These are phyloP conservation scores for Alloteropsis semialata DNA, from an alignment of 176 grass and related monocot genomes.

Conservation along the genomic window DNA sequence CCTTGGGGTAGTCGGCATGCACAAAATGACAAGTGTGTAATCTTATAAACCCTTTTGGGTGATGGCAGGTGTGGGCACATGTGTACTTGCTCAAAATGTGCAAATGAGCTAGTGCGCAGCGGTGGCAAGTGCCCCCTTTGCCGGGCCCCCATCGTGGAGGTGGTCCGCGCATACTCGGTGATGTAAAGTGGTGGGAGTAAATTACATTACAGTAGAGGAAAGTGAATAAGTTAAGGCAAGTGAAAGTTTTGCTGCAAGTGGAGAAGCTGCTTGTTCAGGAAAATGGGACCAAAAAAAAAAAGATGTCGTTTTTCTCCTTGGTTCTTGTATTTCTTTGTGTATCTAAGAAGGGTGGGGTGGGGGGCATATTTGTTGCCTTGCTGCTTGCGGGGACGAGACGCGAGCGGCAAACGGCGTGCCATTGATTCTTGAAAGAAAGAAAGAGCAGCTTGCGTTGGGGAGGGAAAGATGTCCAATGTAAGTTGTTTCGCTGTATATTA, in stretches of 20 bases:
- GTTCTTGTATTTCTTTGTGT: constrained; percentile 30
- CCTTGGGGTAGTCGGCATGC: background rate
- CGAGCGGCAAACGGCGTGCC: constrained; percentile 30
- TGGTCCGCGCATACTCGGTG: constrained; percentile 86
- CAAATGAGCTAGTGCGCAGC: constrained; percentile 73
- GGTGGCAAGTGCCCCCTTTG: constrained; percentile 95
- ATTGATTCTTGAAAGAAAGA: constrained; percentile 53
- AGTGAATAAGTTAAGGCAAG: constrained; percentile 41
- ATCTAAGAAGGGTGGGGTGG: background rate
- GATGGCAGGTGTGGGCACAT: constrained; percentile 87
- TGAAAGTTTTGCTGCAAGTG: constrained; percentile 56
- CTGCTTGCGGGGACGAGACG: background rate
- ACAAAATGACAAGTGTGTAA: background rate
- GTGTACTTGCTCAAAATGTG: constrained; percentile 98
- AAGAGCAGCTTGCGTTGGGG: constrained; percentile 34
- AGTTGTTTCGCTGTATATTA: constrained; percentile 57
- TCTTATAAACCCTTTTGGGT: background rate
- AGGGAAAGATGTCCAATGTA: constrained; percentile 25
- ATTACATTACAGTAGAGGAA: constrained; percentile 22
- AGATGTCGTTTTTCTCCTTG: background rate
- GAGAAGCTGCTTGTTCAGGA: background rate
- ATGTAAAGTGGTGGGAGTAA: constrained; percentile 41
- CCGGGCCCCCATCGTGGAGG: constrained; percentile 88
- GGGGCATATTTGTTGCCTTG: constrained; percentile 36
- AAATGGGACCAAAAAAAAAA: background rate